phyloP scores from a whole-genome alignment of 208 protist genomes.

The Porcisia deanei region DNA sequence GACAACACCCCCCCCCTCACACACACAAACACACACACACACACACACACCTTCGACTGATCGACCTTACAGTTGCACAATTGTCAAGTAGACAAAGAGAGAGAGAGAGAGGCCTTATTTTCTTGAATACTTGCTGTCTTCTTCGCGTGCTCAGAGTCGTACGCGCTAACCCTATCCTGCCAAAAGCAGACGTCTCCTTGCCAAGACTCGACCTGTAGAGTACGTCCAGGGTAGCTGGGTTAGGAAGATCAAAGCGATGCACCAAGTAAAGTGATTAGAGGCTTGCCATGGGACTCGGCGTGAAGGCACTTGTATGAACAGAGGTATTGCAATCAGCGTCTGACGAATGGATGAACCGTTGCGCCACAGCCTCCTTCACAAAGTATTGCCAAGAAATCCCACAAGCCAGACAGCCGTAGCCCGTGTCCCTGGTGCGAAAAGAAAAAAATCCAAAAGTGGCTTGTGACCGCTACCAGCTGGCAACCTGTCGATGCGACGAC shows the following conservation, averaged over 20 bases:
- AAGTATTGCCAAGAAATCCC: slow-evolving; percentile 33
- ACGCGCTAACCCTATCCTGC: slow-evolving; percentile 27
- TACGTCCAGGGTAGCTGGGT: slow-evolving; percentile 39
- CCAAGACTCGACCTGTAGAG: slow-evolving; percentile 47
- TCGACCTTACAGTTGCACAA: too few species aligned
- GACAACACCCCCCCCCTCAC: too few species aligned
- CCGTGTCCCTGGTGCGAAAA: neutral
- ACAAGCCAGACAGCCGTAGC: slow-evolving; percentile 29
- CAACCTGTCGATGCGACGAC: neutral
- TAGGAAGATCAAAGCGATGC: slow-evolving; percentile 39
- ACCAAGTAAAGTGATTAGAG: slow-evolving; percentile 27
- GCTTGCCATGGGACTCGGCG: slow-evolving; percentile 34
- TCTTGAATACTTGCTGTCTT: too few species aligned
- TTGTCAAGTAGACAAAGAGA: too few species aligned
- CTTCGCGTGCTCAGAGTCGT: too few species aligned
- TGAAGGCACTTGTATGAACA: slow-evolving; percentile 42
- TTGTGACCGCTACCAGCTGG: slow-evolving; percentile 7
- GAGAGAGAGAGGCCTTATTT: too few species aligned
- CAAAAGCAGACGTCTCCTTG: slow-evolving; percentile 37
- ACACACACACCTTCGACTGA: too few species aligned
- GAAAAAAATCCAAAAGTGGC: neutral
- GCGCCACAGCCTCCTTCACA: slow-evolving; percentile 24
- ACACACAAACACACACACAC: neutral
- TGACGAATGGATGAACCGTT: slow-evolving; percentile 6
- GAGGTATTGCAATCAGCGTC: slow-evolving; percentile 24